Conservation (phyloP, 1,139 yeast species). For the Chernovozyma sophiae-reginae region DNA sequence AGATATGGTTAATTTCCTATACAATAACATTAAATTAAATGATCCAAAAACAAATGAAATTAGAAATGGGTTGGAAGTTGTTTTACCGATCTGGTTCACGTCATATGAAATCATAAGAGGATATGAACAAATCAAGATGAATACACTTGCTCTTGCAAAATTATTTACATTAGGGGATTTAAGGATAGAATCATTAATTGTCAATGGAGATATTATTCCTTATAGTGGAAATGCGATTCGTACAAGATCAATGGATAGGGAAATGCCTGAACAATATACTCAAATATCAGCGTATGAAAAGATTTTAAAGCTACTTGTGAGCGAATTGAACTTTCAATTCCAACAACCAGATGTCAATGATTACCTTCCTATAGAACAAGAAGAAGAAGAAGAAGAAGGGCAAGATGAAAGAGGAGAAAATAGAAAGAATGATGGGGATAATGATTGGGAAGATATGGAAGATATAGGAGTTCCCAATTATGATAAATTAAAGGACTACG, state of each 20-base stretch:
- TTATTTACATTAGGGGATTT: conserved; percentile 58
- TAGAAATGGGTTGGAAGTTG: conserved; percentile 38
- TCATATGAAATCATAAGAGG: conserved; percentile 82
- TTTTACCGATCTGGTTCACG: conserved; percentile 75
- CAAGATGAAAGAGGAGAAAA: conserved; percentile 32
- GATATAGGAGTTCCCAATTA: conserved; percentile 58
- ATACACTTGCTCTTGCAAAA: conserved; percentile 61
- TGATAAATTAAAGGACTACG: conserved; percentile 53
- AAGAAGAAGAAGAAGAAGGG: conserved; percentile 18
- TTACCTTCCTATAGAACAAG: conserved; percentile 35
- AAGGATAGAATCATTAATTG: conserved; percentile 48
- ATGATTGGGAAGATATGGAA: conserved; percentile 81
- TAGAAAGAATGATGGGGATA: no score
- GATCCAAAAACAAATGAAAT: conserved; percentile 20
- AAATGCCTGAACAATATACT: conserved; percentile 60
- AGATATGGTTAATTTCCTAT: conserved; percentile 59
- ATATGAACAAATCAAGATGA: conserved; percentile 64
- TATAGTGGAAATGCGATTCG: conserved; percentile 59
- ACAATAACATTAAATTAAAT: conserved; percentile 31
- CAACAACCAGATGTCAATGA: conserved; percentile 43
- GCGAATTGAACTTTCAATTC: conserved; percentile 64
- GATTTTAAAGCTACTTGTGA: conserved; percentile 64
- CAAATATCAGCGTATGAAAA: conserved; percentile 67
- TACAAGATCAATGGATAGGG: conserved; percentile 79
- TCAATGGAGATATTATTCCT: conserved; percentile 75